A percentile compares a stretch with the other conserved stretches of the same genome.
phyloP scores from a whole-genome alignment of 1,284 basidiomycete genomes.

The Naganishia sp. region DNA sequence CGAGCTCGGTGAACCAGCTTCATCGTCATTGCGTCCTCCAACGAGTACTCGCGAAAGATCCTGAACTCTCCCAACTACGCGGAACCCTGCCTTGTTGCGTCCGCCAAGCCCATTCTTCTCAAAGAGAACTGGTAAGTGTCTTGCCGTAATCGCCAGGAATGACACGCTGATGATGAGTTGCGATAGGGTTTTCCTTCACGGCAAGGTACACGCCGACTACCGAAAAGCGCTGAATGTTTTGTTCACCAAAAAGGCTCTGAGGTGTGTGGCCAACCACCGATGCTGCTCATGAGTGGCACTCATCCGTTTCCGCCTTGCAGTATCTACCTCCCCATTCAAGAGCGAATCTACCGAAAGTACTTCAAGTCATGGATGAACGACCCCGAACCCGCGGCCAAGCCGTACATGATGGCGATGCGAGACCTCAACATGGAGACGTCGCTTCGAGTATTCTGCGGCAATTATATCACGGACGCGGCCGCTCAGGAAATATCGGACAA shows the following conservation, averaged over 20 bases:
- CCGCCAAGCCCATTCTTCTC: slow-evolving; percentile 83
- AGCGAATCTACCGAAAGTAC: slow-evolving; percentile 77
- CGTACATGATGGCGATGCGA: slow-evolving; percentile 88
- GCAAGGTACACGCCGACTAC: slow-evolving; percentile 92
- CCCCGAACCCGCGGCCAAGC: slow-evolving; percentile 59
- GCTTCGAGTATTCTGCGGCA: slow-evolving; percentile 89
- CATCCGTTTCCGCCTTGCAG: slow-evolving; percentile 54
- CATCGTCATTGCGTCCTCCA: slow-evolving; percentile 93
- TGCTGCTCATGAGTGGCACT: slow-evolving; percentile 1
- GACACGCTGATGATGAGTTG: slow-evolving; percentile 2
- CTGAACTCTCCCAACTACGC: slow-evolving; percentile 85
- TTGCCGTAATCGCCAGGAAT: slow-evolving; percentile 1
- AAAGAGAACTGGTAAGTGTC: slow-evolving; percentile 82
- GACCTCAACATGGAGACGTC: slow-evolving; percentile 98
- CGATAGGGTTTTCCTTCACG: slow-evolving; percentile 89
- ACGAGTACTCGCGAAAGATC: slow-evolving; percentile 87
- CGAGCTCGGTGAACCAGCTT: slow-evolving; percentile 62
- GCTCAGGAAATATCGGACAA: slow-evolving; percentile 81
- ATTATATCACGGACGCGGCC: slow-evolving; percentile 79
- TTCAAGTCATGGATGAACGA: slow-evolving; percentile 69
- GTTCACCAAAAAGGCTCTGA: slow-evolving; percentile 90
- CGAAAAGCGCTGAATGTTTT: slow-evolving; percentile 86
- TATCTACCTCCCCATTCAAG: slow-evolving; percentile 85
- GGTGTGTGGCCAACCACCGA: slow-evolving; percentile 58
- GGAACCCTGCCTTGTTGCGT: slow-evolving; percentile 90